phyloP scores from a whole-genome alignment of 176 grass and related monocot species.

The Carex kokanica region DNA sequence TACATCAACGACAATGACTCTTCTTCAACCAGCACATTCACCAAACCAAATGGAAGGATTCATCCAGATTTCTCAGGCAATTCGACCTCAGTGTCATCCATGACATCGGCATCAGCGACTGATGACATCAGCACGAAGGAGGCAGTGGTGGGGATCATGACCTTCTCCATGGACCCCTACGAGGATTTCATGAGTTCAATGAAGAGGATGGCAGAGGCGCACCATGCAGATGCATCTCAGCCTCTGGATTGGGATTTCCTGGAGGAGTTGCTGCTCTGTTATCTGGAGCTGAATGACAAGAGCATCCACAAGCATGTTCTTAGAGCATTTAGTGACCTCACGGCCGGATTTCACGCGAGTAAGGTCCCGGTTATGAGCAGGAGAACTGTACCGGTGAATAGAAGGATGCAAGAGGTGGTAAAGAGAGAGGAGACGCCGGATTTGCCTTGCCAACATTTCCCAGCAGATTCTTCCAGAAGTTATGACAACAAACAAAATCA shows the following conservation, averaged over 20 bases:
- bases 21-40: conserved; percentile 21
- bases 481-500: not conserved
- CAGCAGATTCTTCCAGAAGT: conserved; percentile 15
- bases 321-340: conserved; percentile 57
- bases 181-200: conserved; percentile 62
- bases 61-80: not conserved
- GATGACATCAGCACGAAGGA: not conserved
- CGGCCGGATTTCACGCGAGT: conserved; percentile 31
- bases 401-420: not conserved
- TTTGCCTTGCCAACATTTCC: not conserved
- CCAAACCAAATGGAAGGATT: conserved; percentile 6
- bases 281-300: conserved; percentile 77
- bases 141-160: conserved; percentile 32
- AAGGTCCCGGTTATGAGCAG: not conserved
- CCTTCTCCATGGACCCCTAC: conserved; percentile 65
- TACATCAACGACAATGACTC: conserved; percentile 32
- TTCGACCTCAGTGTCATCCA: not conserved
- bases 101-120: conserved; percentile 2
- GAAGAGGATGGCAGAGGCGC: conserved; percentile 48
- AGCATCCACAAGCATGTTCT: conserved; percentile 68
- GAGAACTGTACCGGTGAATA: conserved; percentile 13
- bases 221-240: conserved; percentile 25
- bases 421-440: conserved; percentile 2
- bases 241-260: conserved; percentile 88
- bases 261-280: conserved; percentile 76